Evolutionary conservation across 495 filamentous ascomycete genomes (phyloP).

Genomic region (Talaromyces borbonicus): DNA sequence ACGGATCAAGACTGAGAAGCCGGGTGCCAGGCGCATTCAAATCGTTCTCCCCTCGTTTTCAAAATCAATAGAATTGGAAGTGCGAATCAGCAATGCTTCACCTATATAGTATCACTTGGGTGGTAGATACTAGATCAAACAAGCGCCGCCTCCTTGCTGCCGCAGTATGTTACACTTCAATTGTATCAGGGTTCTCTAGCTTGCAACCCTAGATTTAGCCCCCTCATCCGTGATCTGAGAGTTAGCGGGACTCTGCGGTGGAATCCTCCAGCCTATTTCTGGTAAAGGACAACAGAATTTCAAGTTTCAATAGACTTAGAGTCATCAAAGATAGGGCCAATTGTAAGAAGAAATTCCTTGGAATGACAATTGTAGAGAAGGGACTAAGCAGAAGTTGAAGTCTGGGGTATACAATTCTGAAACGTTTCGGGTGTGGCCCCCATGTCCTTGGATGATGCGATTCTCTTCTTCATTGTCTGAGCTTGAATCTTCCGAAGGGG

Average conservation of each 20-base stretch:
- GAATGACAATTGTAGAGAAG: background rate
- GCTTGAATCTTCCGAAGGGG: too few species aligned
- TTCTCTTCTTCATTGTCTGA: constrained; percentile 3
- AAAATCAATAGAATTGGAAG: too few species aligned
- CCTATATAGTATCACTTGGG: background rate
- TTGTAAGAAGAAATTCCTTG: background rate
- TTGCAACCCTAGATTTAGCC: background rate
- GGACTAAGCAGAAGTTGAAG: background rate
- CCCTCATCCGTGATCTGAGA: background rate
- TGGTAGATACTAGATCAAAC: background rate
- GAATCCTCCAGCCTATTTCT: too few species aligned
- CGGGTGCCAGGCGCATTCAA: too few species aligned
- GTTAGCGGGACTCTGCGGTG: too few species aligned
- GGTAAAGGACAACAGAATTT: too few species aligned
- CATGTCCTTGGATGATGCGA: too few species aligned
- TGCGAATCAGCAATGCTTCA: background rate
- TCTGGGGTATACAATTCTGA: constrained; percentile 5
- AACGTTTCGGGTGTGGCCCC: constrained; percentile 6
- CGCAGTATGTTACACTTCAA: background rate
- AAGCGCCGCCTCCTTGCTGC: constrained; percentile 2
- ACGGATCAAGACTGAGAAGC: too few species aligned
- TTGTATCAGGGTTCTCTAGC: background rate
- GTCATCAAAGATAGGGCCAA: background rate
- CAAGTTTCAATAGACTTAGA: too few species aligned
- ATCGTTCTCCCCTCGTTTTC: too few species aligned